Base-by-base conservation (phyloP, 179 eudicot species). In the Silene vulgaris region DNA sequence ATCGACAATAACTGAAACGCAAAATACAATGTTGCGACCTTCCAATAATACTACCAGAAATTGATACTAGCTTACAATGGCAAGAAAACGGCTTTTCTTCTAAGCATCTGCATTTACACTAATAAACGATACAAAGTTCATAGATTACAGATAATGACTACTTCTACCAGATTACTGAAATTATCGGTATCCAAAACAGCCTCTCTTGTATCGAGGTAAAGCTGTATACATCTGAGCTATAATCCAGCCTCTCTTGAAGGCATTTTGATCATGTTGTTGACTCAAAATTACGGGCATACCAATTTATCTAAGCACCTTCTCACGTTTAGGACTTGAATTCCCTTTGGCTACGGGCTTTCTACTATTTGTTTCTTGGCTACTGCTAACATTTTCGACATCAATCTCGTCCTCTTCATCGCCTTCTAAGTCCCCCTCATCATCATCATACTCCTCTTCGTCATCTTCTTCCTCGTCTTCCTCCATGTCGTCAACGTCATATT, bases 401-500 rank as follows among this genome's bases (percentile, higher is more conserved):
- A 62, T 77, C 40, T 80, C 71, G 37, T 80, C 85, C 66, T 76
- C 80, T 74, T 73, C 79, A n/a, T 80, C 69, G 57, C 67, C 77
- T 73, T 71, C 81, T 28, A 68, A 57, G n/a, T 80, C 87, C 45
- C 23, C 50, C 40, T 50, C 50, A 1, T 80, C 83, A 20, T 80
- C 86, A n/a, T 80, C 62, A 59, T 63, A 69, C 7, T 74, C 82
- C 11, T 80, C 87, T 0, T 80, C 88, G 9, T 82, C 82, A 13
- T 50, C 40, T 5, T 71, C 63, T 0, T 82, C 82, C 3, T 79
- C 87, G 3, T 80, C 86, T 5, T 85, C 80, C 2, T 82, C 87
- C 3, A 79, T 72, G 0, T 83, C 86, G 2, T 88, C 92, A 4
- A 87, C 91, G 1, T 84, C 89, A 65, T 85, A 86, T 8, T 88